These are phyloP conservation scores for Leccinum variabile DNA, from an alignment of 1,284 basidiomycete genomes.

Conservation along the genomic window DNA sequence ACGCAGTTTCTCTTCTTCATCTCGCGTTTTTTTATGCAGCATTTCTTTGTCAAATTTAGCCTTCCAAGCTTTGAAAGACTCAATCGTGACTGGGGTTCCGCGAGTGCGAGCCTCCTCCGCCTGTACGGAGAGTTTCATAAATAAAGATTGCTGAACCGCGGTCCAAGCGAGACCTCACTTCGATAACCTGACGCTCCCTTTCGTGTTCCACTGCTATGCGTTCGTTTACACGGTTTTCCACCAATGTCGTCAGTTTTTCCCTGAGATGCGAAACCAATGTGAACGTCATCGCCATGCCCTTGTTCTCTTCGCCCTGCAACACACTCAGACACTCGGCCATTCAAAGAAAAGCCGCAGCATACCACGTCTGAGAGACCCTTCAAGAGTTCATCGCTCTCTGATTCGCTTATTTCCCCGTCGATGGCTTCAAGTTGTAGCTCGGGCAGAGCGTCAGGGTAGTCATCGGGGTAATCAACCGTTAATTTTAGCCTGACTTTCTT, in stretches of 20 bases:
- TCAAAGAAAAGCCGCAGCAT: conserved; percentile 32
- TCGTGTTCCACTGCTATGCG: conserved; percentile 66
- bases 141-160: conserved; percentile 6
- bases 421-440: conserved; percentile 66
- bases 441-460: conserved; percentile 79
- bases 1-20: conserved; percentile 84
- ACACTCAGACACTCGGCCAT: conserved; percentile 7
- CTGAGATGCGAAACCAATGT: conserved; percentile 87
- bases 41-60: conserved; percentile 73
- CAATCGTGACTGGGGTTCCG: conserved; percentile 86
- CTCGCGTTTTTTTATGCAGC: conserved; percentile 55
- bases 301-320: conserved; percentile 80
- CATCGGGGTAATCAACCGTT: conserved; percentile 66
- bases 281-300: conserved; percentile 98
- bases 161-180: conserved; percentile 48
- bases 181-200: conserved; percentile 70
- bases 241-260: conserved; percentile 71
- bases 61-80: conserved; percentile 84
- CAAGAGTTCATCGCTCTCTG: conserved; percentile 57
- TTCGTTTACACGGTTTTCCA: conserved; percentile 58
- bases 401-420: conserved; percentile 69
- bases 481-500: conserved; percentile 75
- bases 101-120: conserved; percentile 86
- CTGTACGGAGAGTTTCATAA: conserved; percentile 41
- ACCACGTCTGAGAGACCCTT: conserved; percentile 65